Base-by-base conservation (phyloP, 2,329 filamentous ascomycete species). In the Ceratocystis albifundus region DNA sequence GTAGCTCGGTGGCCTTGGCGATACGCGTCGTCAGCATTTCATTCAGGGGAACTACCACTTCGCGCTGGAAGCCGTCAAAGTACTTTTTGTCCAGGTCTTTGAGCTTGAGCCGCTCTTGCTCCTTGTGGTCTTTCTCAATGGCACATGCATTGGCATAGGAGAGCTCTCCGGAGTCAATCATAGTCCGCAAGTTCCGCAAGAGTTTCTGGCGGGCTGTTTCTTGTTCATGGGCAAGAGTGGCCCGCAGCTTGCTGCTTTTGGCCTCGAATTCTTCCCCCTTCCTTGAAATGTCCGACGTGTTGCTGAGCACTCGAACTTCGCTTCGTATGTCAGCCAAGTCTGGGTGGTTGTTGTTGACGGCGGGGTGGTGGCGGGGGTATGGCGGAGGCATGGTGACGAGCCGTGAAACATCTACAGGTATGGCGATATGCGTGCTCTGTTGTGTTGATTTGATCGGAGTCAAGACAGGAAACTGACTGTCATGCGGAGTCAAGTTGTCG, bases 291-390 rank as follows among this genome's bases (percentile, higher is more conserved):
- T 94, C 89, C 17, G 82, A 80, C 62, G 96, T 77, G 70, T 94
- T 86, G 64, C 86, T 88, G 50, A 96, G 77, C 1, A 82, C 80
- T 15, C 91, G 84, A 22, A 96, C 88, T 0, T 85, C 82, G 2
- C 81, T 85, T 62, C 94, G 86, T 61, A 89, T 92, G 1, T 85
- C 81, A 0, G 87, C 82, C n/a, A 99, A 81, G 70, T 95, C 88
- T 0, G 94, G 94, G 72, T 99, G 94, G 71, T 85, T 95, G 72
- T 97, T 99, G 74, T 96, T 96, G 17, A 97, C 89, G 0, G 94
- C 94, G 7, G 94, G 94, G 71, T 97, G 88, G 72, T 97, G 93
- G 6, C 93, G 87, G 1, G 94, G 94, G 74, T 96, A 97, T 1
- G 94, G 89, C 1, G 94, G 94, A 7, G 94, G 94, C 36, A 99